phyloP scores from a whole-genome alignment of 768 basidiomycete species.

The Suillus ampliporus region DNA sequence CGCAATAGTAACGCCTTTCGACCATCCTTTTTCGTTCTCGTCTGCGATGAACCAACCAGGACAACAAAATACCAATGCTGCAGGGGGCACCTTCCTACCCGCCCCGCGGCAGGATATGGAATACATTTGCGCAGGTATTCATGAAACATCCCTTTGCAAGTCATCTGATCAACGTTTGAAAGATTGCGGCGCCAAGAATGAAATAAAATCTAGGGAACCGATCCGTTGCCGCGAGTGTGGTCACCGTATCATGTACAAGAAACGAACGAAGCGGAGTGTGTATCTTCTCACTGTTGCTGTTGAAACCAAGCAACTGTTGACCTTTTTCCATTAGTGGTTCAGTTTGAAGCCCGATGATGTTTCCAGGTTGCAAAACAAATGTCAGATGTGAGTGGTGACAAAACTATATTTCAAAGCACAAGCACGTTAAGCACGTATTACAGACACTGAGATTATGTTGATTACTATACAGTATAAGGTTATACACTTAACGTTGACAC shows the following conservation, averaged over 20 bases:
- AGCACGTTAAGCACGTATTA: constrained; percentile 12
- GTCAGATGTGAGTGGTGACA: constrained; percentile 10
- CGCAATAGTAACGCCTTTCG: constrained; percentile 18
- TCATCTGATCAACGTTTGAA: constrained; percentile 21
- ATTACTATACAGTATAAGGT: constrained; percentile 12
- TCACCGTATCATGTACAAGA: constrained; percentile 99
- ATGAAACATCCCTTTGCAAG: constrained; percentile 7
- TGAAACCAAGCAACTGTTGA: constrained; percentile 11
- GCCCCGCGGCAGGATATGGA: constrained; percentile 72
- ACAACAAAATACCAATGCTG: constrained; percentile 37
- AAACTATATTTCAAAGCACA: not conserved
- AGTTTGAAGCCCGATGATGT: constrained; percentile 38
- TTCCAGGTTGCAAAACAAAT: not conserved
- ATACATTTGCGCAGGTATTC: constrained; percentile 83
- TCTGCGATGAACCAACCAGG: constrained; percentile 47
- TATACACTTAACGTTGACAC: not conserved
- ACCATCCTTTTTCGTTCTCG: constrained; percentile 13
- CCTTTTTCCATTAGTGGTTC: constrained; percentile 32
- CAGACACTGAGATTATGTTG: constrained; percentile 11
- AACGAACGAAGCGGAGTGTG: constrained; percentile 91
- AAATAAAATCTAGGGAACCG: constrained; percentile 88
- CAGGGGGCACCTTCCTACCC: constrained; percentile 38
- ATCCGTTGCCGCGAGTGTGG: constrained; percentile 97
- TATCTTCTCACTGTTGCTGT: constrained; percentile 12
- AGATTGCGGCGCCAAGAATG: constrained; percentile 95